These are phyloP conservation scores for Penicillium sp. DNA, from an alignment of 2,329 filamentous ascomycete species.

Conservation along the genomic window DNA sequence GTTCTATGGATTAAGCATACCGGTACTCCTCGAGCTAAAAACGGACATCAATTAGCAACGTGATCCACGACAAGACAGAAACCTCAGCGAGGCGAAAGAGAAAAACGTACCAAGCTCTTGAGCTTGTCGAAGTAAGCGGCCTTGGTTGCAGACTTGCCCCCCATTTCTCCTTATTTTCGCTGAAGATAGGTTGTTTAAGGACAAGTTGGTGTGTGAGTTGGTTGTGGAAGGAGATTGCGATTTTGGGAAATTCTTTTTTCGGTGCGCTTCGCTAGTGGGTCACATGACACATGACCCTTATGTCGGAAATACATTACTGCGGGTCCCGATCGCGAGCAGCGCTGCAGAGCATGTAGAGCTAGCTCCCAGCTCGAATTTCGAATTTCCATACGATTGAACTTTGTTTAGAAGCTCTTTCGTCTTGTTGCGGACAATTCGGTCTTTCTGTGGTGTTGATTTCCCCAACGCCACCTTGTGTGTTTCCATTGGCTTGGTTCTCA, in stretches of 20 bases:
- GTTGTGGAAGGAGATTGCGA: conserved; percentile 25
- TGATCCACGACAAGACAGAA: not conserved
- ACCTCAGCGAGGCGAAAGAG: not conserved
- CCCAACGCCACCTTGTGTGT: not conserved
- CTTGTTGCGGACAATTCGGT: not conserved
- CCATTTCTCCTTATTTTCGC: conserved; percentile 88
- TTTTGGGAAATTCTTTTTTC: conserved; percentile 40
- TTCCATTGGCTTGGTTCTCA: not conserved
- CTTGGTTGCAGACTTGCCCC: conserved; percentile 95
- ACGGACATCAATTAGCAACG: not conserved
- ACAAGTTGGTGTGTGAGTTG: conserved; percentile 53
- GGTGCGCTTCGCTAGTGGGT: conserved; percentile 44
- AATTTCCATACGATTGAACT: not conserved
- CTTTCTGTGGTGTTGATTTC: not conserved
- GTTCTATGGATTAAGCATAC: not conserved
- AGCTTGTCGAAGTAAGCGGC: conserved; percentile 99
- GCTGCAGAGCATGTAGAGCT: not conserved
- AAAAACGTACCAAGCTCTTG: conserved; percentile 67
- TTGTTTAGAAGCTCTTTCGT: not conserved
- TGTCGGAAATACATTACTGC: conserved; percentile 9
- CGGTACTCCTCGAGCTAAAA: conserved; percentile 78
- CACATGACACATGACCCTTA: conserved; percentile 39
- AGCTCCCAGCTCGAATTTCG: not conserved
- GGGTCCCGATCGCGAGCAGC: conserved; percentile 1
- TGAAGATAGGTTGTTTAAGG: conserved; percentile 99